Evolutionary conservation across 140 eudicot genomes (phyloP).

Genomic region (Cichorium intybus): DNA sequence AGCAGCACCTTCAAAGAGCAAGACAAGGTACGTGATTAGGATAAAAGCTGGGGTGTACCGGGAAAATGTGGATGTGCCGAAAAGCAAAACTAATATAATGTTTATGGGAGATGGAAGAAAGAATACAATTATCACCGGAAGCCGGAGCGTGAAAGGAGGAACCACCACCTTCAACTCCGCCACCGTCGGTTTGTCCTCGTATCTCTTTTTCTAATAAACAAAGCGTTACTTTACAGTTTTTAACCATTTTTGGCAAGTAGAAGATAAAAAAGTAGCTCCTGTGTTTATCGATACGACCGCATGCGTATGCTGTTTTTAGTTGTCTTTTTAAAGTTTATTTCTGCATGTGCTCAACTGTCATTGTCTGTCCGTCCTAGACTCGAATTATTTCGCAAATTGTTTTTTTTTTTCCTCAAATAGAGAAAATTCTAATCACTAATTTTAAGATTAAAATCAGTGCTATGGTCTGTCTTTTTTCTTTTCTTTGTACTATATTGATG

Average conservation of each 20-base stretch:
- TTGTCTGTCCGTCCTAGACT: neutral
- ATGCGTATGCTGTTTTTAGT: neutral
- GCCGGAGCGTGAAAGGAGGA: conserved; percentile 52
- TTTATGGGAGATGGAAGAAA: conserved; percentile 62
- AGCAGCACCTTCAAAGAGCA: conserved; percentile 52
- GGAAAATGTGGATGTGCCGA: conserved; percentile 54
- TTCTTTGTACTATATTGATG: neutral
- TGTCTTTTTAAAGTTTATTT: neutral
- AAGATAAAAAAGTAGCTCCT: neutral
- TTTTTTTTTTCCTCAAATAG: no score
- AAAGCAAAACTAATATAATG: conserved; percentile 51
- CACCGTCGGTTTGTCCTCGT: conserved; percentile 52
- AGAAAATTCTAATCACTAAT: neutral
- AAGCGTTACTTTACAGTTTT: neutral
- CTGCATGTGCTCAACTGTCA: neutral
- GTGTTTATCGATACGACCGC: neutral
- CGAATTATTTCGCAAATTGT: neutral
- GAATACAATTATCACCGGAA: conserved; percentile 53
- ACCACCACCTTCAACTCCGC: conserved; percentile 66
- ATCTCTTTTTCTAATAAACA: neutral
- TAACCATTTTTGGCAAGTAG: neutral
- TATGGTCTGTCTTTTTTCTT: no score
- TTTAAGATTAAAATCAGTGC: no score
- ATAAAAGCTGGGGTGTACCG: conserved; percentile 60
- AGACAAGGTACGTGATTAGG: conserved; percentile 45